A percentile compares a stretch with the other conserved stretches of the same genome.
Evolutionary conservation across 441 rosid species (phyloP).

Genomic region (Manihot esculenta): DNA sequence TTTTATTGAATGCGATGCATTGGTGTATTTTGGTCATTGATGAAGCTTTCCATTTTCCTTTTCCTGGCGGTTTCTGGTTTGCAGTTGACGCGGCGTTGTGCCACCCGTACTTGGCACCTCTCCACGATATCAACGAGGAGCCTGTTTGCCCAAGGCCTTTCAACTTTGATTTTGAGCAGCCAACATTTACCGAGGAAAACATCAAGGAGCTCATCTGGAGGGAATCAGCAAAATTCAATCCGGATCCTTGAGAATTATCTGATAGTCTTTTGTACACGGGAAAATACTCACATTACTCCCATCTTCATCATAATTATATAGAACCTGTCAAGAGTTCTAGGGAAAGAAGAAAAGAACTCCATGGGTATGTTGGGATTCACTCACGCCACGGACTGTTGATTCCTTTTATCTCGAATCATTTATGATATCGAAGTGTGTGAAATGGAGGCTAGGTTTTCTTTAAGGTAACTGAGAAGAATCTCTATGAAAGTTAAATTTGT

Average conservation of each 20-base stretch:
- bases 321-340: conserved; percentile 15
- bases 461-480: conserved; percentile 10
- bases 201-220: conserved; percentile 91
- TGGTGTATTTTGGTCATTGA: background rate
- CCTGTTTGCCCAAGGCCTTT: conserved; percentile 83
- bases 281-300: conserved; percentile 15
- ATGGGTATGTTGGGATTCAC: background rate
- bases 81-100: conserved; percentile 86
- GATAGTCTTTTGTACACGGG: conserved; percentile 11
- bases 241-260: conserved; percentile 43
- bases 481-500: background rate
- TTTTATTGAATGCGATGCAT: background rate
- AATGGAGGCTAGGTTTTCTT: background rate
- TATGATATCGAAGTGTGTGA: conserved; percentile 2
- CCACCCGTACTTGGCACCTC: conserved; percentile 85
- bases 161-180: conserved; percentile 90
- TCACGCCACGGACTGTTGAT: background rate
- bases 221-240: conserved; percentile 84
- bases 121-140: conserved; percentile 90
- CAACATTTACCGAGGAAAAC: conserved; percentile 81
- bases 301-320: conserved; percentile 18
- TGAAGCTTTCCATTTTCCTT: background rate
- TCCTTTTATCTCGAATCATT: background rate
- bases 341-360: conserved; percentile 8
- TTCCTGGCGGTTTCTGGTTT: conserved; percentile 21